Evolutionary conservation across 1,139 yeast species (phyloP).

Genomic region (Sugiyamaella grinbergsii): DNA sequence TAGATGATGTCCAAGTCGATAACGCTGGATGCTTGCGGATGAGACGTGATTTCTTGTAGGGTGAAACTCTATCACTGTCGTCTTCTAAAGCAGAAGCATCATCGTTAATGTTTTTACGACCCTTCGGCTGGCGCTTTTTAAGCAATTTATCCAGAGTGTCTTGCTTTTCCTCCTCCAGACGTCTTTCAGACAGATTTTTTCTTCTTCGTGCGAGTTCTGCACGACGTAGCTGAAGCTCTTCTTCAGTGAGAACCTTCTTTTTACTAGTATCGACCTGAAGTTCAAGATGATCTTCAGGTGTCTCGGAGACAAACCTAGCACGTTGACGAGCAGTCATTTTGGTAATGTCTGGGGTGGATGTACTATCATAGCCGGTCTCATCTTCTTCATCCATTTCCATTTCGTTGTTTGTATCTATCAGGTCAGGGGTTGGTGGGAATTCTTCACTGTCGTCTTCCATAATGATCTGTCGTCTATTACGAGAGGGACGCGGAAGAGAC

Average conservation of each 20-base stretch:
- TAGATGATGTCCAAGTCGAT: constrained; percentile 46
- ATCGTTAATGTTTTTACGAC: constrained; percentile 36
- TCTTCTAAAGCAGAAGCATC: constrained; percentile 31
- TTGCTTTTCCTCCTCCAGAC: constrained; percentile 87
- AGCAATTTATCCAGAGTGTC: constrained; percentile 85
- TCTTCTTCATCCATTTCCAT: constrained; percentile 32
- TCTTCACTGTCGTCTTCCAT: constrained; percentile 18
- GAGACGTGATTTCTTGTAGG: constrained; percentile 31
- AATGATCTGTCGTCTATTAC: constrained; percentile 10
- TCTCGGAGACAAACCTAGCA: constrained; percentile 39
- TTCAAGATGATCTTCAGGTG: constrained; percentile 34
- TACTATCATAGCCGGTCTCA: constrained; percentile 30
- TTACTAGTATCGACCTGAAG: constrained; percentile 41
- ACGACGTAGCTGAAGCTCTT: constrained; percentile 76
- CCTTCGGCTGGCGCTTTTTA: constrained; percentile 69
- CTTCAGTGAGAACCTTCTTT: constrained; percentile 68
- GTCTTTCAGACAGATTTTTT: constrained; percentile 78
- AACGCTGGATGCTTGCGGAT: constrained; percentile 51
- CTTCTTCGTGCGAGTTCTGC: constrained; percentile 90
- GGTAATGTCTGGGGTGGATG: constrained; percentile 39
- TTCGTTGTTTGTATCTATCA: constrained; percentile 15
- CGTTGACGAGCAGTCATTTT: constrained; percentile 48
- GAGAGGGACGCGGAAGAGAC: constrained; percentile 8
- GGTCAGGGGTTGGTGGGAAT: constrained; percentile 10
- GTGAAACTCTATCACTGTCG: constrained; percentile 26